A percentile compares a stretch with the other conserved stretches of the same genome.
Evolutionary conservation across 169 alveolate species (phyloP).

Genomic region (Babesia divergens): DNA sequence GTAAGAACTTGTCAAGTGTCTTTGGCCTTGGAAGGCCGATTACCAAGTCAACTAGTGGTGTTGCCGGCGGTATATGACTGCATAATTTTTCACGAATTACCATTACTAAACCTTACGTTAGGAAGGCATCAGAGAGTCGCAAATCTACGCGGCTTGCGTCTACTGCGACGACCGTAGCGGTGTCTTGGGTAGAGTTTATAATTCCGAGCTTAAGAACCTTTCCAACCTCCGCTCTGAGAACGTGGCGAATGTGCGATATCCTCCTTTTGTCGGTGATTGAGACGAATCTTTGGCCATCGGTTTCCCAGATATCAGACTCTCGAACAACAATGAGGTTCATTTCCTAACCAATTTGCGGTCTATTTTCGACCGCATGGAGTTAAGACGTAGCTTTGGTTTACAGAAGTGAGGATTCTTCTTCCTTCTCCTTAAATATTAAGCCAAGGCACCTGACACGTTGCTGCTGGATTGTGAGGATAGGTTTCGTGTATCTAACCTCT

Average conservation of each 20-base stretch:
- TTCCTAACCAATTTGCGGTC: too few species aligned
- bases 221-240: conserved; percentile 53
- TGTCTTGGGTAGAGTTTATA: conserved; percentile 33
- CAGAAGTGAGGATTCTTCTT: neutral
- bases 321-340: conserved; percentile 50
- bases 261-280: conserved; percentile 28
- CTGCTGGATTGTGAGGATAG: conserved; percentile 1
- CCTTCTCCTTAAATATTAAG: too few species aligned
- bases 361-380: neutral
- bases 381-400: neutral
- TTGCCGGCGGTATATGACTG: conserved; percentile 11
- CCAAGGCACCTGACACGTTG: conserved; percentile 23
- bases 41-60: conserved; percentile 68
- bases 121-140: conserved; percentile 29
- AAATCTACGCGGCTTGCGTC: neutral
- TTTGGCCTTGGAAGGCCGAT: conserved; percentile 78
- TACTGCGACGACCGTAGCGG: conserved; percentile 28
- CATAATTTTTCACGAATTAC: neutral
- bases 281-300: conserved; percentile 8
- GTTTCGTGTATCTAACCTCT: neutral
- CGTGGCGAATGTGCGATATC: conserved; percentile 28
- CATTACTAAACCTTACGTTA: neutral
- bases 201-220: conserved; percentile 42
- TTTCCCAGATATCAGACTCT: conserved; percentile 19
- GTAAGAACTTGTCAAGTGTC: conserved; percentile 66